Conservation (phyloP, 495 filamentous ascomycete species). For the Glutinoglossum americanum region DNA sequence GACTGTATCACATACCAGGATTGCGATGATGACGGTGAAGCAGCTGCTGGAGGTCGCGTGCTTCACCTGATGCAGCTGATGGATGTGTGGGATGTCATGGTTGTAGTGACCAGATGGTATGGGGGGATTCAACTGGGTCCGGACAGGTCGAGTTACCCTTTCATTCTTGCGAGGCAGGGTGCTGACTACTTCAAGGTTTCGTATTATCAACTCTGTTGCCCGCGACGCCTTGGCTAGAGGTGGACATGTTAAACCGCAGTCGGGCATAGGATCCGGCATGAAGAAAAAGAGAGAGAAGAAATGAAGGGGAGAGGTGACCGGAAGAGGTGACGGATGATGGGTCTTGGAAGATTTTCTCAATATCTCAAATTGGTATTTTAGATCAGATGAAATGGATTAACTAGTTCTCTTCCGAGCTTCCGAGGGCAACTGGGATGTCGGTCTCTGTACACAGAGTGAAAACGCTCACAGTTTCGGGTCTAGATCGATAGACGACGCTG, state of each 20-base stretch:
- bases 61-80: slow-evolving; percentile 84
- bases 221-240: slow-evolving; percentile 68
- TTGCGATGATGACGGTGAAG: slow-evolving; percentile 90
- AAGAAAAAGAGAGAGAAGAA: slow-evolving; percentile 37
- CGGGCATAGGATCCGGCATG: slow-evolving; percentile 9
- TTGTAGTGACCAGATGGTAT: slow-evolving; percentile 93
- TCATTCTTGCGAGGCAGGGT: not conserved
- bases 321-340: too few species aligned
- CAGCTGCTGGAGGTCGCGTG: slow-evolving; percentile 70
- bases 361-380: too few species aligned
- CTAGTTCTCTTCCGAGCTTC: too few species aligned
- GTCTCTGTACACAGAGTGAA: too few species aligned
- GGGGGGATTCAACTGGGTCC: slow-evolving; percentile 76
- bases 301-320: too few species aligned
- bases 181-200: slow-evolving; percentile 25
- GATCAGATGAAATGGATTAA: too few species aligned
- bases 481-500: too few species aligned
- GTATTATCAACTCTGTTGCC: slow-evolving; percentile 68
- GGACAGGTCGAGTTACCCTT: slow-evolving; percentile 25
- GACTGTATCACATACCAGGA: slow-evolving; percentile 43
- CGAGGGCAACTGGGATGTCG: too few species aligned
- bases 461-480: too few species aligned
- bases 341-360: too few species aligned
- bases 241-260: slow-evolving; percentile 34
- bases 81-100: slow-evolving; percentile 79